phyloP scores from a whole-genome alignment of 345 rosid genomes.

The Carallia pectinifolia region DNA sequence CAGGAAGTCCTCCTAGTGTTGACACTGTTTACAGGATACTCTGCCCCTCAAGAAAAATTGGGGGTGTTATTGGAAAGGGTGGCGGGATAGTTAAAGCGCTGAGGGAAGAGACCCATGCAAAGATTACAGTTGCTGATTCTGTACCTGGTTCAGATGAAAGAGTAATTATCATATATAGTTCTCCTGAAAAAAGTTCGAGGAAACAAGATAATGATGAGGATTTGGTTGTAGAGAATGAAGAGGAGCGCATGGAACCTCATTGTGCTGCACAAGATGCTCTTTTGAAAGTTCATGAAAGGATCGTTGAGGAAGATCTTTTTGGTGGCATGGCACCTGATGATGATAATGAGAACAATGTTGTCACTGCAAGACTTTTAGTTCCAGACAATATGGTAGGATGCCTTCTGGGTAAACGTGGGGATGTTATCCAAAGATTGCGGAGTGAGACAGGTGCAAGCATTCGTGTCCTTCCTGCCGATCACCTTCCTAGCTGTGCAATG shows the following conservation, averaged over 20 bases:
- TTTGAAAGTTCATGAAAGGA: constrained; percentile 51
- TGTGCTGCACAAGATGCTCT: constrained; percentile 69
- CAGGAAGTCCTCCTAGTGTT: constrained; percentile 27
- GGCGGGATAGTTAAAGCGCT: constrained; percentile 47
- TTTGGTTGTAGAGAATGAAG: constrained; percentile 23
- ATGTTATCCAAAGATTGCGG: constrained; percentile 52
- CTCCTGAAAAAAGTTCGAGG: constrained; percentile 28
- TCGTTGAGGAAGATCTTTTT: constrained; percentile 46
- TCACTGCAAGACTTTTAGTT: constrained; percentile 52
- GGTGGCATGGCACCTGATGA: constrained; percentile 44
- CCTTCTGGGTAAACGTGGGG: constrained; percentile 54
- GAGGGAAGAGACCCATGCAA: constrained; percentile 52
- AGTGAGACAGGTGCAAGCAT: constrained; percentile 53
- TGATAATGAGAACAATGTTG: constrained; percentile 33
- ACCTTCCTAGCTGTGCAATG: constrained; percentile 52
- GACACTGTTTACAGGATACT: constrained; percentile 57
- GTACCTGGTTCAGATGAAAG: constrained; percentile 62
- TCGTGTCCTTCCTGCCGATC: constrained; percentile 52
- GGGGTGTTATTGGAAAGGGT: constrained; percentile 60
- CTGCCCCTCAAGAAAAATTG: constrained; percentile 57
- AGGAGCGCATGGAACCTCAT: constrained; percentile 34
- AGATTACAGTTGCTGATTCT: constrained; percentile 52
- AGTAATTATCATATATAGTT: constrained; percentile 50
- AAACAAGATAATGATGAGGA: constrained; percentile 24
- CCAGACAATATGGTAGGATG: constrained; percentile 59